Conservation (phyloP, 2,329 filamentous ascomycete genomes). For the Arthrobotrys megalospora region DNA sequence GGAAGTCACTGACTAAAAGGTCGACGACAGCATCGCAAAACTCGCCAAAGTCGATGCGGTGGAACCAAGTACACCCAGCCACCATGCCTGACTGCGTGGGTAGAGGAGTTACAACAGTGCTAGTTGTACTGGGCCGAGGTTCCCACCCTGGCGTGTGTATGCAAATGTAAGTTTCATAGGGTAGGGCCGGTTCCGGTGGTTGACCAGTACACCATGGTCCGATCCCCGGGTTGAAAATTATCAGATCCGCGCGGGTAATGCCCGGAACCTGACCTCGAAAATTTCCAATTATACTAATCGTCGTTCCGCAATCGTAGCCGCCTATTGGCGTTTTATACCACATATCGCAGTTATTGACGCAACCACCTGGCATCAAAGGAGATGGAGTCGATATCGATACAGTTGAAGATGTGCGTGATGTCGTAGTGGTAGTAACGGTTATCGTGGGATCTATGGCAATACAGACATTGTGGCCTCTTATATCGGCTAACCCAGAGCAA, state of each 20-base stretch:
- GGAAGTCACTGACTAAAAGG: background rate
- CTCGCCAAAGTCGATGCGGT: constrained; percentile 21
- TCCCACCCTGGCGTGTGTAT: background rate
- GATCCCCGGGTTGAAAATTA: background rate
- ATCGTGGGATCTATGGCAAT: constrained; percentile 2
- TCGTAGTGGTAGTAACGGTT: background rate
- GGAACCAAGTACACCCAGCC: constrained; percentile 24
- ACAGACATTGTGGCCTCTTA: constrained; percentile 11
- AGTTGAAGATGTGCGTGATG: constrained; percentile 5
- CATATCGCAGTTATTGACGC: background rate
- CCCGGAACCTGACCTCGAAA: constrained; percentile 1
- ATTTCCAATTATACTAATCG: background rate
- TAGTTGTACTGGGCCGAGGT: background rate
- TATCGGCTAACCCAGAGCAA: constrained; percentile 22
- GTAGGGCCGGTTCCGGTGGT: background rate
- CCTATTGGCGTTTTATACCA: background rate
- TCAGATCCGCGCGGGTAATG: background rate
- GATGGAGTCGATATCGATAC: background rate
- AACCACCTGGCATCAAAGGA: constrained; percentile 1
- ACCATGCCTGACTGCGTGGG: constrained; percentile 20
- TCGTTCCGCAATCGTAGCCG: background rate
- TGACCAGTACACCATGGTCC: background rate
- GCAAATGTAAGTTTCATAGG: background rate
- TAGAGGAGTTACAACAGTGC: constrained; percentile 1
- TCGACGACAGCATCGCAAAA: constrained; percentile 18